These are phyloP conservation scores for Ziziphus jujuba DNA, from an alignment of 306 rosid species.

Conservation along the genomic window DNA sequence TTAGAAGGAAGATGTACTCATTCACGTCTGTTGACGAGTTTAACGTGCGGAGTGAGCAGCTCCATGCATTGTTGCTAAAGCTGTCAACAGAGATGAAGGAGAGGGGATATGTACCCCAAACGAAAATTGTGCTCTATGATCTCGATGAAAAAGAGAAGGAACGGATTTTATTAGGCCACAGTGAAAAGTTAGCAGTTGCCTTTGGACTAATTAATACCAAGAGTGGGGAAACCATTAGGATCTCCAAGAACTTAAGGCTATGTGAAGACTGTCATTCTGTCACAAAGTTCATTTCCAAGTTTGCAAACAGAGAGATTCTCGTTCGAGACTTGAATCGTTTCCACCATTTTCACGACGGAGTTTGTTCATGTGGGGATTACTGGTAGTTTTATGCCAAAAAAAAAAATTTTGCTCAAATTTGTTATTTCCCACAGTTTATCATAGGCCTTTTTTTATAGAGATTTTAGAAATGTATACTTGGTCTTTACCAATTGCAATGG, in stretches of 20 bases:
- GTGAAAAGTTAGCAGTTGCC: conserved; percentile 91
- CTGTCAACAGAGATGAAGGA: conserved; percentile 75
- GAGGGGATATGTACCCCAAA: conserved; percentile 65
- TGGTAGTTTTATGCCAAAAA: conserved; percentile 68
- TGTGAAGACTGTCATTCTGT: conserved; percentile 95
- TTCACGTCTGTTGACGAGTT: conserved; percentile 65
- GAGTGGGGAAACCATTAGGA: conserved; percentile 69
- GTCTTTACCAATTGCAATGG: neutral
- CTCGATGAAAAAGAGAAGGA: conserved; percentile 88
- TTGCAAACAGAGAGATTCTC: conserved; percentile 74
- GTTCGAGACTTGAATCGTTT: conserved; percentile 92
- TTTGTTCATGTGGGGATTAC: conserved; percentile 91
- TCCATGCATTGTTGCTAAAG: conserved; percentile 59
- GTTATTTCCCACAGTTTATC: conserved; percentile 2
- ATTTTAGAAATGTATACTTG: conserved; percentile 8
- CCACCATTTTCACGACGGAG: conserved; percentile 78
- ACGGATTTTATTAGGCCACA: conserved; percentile 73
- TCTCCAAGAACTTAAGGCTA: conserved; percentile 82
- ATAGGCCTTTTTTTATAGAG: too few species aligned
- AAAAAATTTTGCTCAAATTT: conserved; percentile 8
- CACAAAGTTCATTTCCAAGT: conserved; percentile 77
- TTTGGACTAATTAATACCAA: conserved; percentile 80
- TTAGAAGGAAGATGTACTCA: conserved; percentile 60
- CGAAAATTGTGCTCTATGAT: conserved; percentile 67
- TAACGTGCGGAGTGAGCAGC: conserved; percentile 65